A percentile compares a stretch with the other conserved stretches of the same genome.
phyloP scores from a whole-genome alignment of 768 basidiomycete genomes.

The Cystobasidium ongulense region DNA sequence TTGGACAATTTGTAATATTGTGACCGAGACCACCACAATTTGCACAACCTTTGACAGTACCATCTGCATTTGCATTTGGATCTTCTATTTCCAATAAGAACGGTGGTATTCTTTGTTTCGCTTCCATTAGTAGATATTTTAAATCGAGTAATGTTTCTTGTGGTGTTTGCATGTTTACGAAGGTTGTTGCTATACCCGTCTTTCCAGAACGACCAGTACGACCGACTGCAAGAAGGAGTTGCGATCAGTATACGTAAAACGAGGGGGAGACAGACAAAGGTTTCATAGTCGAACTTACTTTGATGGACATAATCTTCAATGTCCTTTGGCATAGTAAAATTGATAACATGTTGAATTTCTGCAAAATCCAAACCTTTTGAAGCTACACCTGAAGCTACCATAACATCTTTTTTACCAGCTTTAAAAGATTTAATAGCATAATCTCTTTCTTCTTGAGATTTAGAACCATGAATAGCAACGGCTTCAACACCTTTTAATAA shows the following conservation, averaged over 20 bases:
- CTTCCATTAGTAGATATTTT: conserved; percentile 92
- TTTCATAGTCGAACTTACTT: conserved; percentile 45
- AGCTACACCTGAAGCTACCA: conserved; percentile 97
- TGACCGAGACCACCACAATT: conserved; percentile 97
- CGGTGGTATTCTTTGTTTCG: conserved; percentile 93
- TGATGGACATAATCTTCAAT: conserved; percentile 99
- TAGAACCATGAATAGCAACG: conserved; percentile 96
- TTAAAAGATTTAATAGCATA: conserved; percentile 99
- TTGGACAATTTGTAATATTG: conserved; percentile 87
- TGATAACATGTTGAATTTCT: conserved; percentile 98
- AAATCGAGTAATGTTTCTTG: conserved; percentile 94
- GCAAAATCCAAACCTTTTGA: conserved; percentile 98
- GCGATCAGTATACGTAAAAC: neutral
- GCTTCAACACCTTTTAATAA: conserved; percentile 95
- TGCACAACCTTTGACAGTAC: conserved; percentile 67
- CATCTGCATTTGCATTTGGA: conserved; percentile 70
- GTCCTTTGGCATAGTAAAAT: conserved; percentile 98
- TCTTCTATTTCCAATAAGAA: conserved; percentile 86
- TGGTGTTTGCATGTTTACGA: conserved; percentile 94
- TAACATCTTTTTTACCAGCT: conserved; percentile 92
- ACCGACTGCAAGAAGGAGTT: conserved; percentile 51
- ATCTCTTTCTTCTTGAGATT: conserved; percentile 94
- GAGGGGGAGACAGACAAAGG: neutral
- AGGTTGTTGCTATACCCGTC: conserved; percentile 97
- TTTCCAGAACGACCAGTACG: conserved; percentile 95